Conservation (phyloP, 495 filamentous ascomycete genomes). For the Tuber magnatum region DNA sequence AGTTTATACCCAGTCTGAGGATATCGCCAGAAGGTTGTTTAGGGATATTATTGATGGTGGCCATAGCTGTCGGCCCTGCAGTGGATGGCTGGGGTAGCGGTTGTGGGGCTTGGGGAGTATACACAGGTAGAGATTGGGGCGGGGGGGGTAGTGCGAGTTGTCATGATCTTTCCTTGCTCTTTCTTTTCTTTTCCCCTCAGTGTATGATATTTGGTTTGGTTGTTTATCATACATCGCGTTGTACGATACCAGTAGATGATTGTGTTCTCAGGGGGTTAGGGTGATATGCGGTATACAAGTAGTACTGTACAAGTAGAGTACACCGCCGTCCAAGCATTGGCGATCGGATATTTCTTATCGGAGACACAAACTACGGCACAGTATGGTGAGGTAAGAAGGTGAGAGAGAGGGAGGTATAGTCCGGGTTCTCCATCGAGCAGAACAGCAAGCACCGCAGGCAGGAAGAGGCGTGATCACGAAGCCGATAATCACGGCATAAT, state of each 20-base stretch:
- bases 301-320: too few species aligned
- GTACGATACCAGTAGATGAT: too few species aligned
- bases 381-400: background rate
- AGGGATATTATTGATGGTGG: slow-evolving; percentile 13
- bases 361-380: background rate
- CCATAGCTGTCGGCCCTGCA: background rate
- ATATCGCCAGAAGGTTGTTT: slow-evolving; percentile 22
- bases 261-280: too few species aligned
- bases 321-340: too few species aligned
- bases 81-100: background rate
- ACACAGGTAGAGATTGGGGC: slow-evolving; percentile 11
- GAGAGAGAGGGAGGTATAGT: background rate
- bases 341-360: background rate
- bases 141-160: background rate
- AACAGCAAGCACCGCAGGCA: background rate
- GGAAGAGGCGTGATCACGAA: background rate
- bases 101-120: slow-evolving; percentile 6
- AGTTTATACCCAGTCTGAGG: slow-evolving; percentile 11
- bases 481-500: background rate
- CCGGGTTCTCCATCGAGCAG: background rate
- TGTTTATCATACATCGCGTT: background rate
- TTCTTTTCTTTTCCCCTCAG: background rate
- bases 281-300: too few species aligned
- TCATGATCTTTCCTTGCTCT: background rate
- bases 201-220: background rate